Percentiles rank a stretch among this genome's conserved stretches.
phyloP scores from a whole-genome alignment of 73 alveolate species.

The Symbiodinium pilosum region DNA sequence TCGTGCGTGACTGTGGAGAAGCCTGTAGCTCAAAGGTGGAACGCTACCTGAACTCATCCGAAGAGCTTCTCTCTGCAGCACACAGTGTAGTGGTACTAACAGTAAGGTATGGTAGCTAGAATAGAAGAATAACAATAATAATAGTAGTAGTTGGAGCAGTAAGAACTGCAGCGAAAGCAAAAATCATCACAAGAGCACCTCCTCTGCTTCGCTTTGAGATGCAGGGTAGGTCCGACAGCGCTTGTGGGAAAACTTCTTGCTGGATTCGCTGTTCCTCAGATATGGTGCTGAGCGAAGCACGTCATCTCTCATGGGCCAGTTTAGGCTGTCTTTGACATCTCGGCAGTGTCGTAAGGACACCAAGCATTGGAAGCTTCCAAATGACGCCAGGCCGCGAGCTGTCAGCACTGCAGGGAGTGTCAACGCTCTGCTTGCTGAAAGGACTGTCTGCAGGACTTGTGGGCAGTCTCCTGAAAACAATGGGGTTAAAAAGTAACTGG shows the following conservation, averaged over 20 bases:
- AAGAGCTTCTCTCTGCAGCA: too few species aligned
- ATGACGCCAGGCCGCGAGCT: neutral
- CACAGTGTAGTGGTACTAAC: too few species aligned
- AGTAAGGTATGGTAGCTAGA: too few species aligned
- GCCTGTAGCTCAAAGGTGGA: neutral
- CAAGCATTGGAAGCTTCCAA: too few species aligned
- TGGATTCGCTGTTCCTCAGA: neutral
- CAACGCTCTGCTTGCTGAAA: neutral
- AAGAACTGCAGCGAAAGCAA: too few species aligned
- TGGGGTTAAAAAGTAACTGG: too few species aligned
- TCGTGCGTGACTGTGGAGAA: neutral
- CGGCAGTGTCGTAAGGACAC: too few species aligned
- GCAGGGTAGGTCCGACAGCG: neutral
- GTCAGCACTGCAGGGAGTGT: slow-evolving; percentile 2
- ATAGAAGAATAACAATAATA: too few species aligned
- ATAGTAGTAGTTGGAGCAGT: too few species aligned
- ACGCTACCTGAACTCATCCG: neutral
- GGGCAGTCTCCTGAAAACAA: too few species aligned
- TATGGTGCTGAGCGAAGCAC: neutral
- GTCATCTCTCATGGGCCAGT: too few species aligned
- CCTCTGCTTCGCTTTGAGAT: neutral
- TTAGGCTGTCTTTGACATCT: too few species aligned
- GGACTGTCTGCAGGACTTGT: neutral
- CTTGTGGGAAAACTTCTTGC: slow-evolving; percentile 5
- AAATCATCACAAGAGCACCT: neutral